These are phyloP conservation scores for Acanthochlamys bracteata DNA, from an alignment of 106 monocot species.

Conservation along the genomic window DNA sequence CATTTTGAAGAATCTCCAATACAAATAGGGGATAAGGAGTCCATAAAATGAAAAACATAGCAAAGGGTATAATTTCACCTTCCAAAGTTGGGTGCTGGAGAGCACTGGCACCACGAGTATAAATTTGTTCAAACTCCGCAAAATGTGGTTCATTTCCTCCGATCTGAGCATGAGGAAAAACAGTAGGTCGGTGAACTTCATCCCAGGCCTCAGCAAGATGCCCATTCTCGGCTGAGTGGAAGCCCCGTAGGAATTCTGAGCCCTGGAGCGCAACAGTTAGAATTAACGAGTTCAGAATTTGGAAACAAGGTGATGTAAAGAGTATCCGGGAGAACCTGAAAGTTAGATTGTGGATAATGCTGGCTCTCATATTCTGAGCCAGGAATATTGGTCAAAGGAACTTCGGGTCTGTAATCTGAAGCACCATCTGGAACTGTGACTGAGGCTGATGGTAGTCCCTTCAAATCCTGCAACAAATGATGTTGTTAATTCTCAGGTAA, in stretches of 20 bases:
- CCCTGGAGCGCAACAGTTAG: conserved; percentile 24
- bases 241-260: conserved; percentile 39
- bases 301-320: background rate
- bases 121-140: conserved; percentile 53
- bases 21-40: background rate
- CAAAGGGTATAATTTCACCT: conserved; percentile 21
- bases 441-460: conserved; percentile 47
- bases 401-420: conserved; percentile 25
- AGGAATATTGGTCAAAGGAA: conserved; percentile 47
- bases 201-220: conserved; percentile 51
- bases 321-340: conserved; percentile 28
- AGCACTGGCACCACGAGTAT: conserved; percentile 21
- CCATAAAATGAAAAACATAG: background rate
- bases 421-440: conserved; percentile 33
- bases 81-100: conserved; percentile 31
- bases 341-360: conserved; percentile 39
- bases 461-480: conserved; percentile 38
- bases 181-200: conserved; percentile 33
- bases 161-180: conserved; percentile 27
- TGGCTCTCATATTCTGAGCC: conserved; percentile 50
- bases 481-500: background rate
- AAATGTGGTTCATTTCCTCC: conserved; percentile 24
- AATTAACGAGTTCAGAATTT: background rate
- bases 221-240: conserved; percentile 33
- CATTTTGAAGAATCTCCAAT: too few species aligned